Evolutionary conservation across 352 stramenopile genomes (phyloP).

Genomic region (Pythium chondricola): DNA sequence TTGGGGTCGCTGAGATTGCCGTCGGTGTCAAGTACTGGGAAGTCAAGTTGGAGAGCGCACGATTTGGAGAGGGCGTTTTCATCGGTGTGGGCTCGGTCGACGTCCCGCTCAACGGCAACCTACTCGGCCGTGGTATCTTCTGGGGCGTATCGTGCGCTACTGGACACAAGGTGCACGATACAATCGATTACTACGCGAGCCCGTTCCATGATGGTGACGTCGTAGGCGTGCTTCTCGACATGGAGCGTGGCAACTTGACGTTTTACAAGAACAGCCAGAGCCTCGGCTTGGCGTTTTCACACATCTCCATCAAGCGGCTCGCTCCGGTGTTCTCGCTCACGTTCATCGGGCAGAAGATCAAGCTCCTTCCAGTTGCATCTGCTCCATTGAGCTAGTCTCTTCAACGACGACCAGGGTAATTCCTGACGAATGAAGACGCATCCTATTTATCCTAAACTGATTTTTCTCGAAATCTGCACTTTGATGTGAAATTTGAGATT

Average conservation of each 20-base stretch:
- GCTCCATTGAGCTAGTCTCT: slow-evolving; percentile 31
- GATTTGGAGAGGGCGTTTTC: slow-evolving; percentile 64
- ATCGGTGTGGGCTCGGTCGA: slow-evolving; percentile 51
- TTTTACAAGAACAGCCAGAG: slow-evolving; percentile 77
- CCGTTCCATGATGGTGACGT: slow-evolving; percentile 72
- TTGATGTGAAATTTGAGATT: too few species aligned
- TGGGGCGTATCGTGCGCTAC: slow-evolving; percentile 71
- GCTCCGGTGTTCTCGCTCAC: slow-evolving; percentile 68
- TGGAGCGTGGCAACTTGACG: slow-evolving; percentile 60
- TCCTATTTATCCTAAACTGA: slow-evolving; percentile 2
- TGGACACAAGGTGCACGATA: slow-evolving; percentile 72
- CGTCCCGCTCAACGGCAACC: slow-evolving; percentile 46
- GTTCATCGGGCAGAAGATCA: slow-evolving; percentile 57
- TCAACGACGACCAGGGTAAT: too few species aligned
- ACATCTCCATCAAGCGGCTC: slow-evolving; percentile 53
- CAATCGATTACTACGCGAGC: slow-evolving; percentile 66
- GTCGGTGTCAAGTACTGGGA: slow-evolving; percentile 84
- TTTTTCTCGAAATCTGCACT: slow-evolving; percentile 3
- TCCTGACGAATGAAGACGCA: too few species aligned
- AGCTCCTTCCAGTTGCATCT: slow-evolving; percentile 45
- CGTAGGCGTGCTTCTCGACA: slow-evolving; percentile 67
- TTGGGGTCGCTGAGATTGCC: slow-evolving; percentile 47
- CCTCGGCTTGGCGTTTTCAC: slow-evolving; percentile 65
- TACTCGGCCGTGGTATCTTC: slow-evolving; percentile 56
- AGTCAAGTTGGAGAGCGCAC: slow-evolving; percentile 43